A percentile compares a stretch with the other conserved stretches of the same genome.
Conservation (phyloP, 192 early-diverging fungal genomes). For the Mortierella alpina region DNA sequence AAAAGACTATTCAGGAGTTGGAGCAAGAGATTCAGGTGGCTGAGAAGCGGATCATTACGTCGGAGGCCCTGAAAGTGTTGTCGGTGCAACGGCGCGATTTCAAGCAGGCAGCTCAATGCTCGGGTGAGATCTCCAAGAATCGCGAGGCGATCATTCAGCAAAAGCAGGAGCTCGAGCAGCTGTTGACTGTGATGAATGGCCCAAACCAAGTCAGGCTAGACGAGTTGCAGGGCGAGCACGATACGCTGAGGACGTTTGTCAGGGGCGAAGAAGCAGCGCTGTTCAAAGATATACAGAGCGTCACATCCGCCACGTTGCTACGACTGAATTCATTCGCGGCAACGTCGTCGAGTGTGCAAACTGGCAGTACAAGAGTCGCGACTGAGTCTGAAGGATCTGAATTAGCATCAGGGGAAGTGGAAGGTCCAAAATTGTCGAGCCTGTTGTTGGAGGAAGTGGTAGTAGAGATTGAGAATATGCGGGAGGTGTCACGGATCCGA, state of each 20-base stretch:
- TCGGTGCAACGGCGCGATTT: slow-evolving; percentile 47
- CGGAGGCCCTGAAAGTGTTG: slow-evolving; percentile 22
- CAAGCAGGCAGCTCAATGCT: slow-evolving; percentile 37
- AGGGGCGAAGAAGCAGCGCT: slow-evolving; percentile 17
- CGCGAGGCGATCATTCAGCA: neutral
- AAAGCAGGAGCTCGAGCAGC: slow-evolving; percentile 4
- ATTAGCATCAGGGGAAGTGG: neutral
- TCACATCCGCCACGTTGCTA: slow-evolving; percentile 5
- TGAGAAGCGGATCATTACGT: slow-evolving; percentile 11
- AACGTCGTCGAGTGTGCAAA: neutral
- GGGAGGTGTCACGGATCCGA: slow-evolving; percentile 10
- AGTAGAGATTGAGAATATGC: slow-evolving; percentile 23
- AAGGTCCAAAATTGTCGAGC: neutral
- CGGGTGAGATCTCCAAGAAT: slow-evolving; percentile 10
- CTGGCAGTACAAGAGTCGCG: neutral
- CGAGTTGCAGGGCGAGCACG: slow-evolving; percentile 17
- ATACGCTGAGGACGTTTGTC: neutral
- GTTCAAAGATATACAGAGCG: slow-evolving; percentile 24
- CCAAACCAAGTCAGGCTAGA: slow-evolving; percentile 10
- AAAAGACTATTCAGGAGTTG: slow-evolving; percentile 5
- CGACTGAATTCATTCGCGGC: neutral
- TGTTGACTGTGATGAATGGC: neutral
- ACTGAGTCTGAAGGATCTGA: neutral
- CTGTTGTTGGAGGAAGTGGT: slow-evolving; percentile 16
- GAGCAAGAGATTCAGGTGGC: slow-evolving; percentile 11